Percentiles rank a stretch among this genome's conserved stretches.
These are phyloP conservation scores for Sphaerostilbella broomeana DNA, from an alignment of 2,329 filamentous ascomycete genomes.

Conservation along the genomic window DNA sequence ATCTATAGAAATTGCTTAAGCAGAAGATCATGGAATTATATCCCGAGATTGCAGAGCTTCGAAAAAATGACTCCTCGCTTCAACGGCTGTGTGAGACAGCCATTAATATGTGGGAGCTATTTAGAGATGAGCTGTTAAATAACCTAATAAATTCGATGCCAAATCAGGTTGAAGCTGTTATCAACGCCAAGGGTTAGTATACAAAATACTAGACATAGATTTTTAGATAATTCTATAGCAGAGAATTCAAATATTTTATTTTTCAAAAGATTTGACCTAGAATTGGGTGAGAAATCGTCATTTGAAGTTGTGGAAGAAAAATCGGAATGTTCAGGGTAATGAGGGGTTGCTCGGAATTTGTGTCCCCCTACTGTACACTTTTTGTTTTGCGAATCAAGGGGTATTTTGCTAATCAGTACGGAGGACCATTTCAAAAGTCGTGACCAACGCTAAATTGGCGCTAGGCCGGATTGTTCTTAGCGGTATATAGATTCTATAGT, in stretches of 20 bases:
- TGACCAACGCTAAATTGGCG: too few relatives aligned
- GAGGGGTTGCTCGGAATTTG: neutral
- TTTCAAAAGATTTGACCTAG: neutral
- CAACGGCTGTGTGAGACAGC: conserved; percentile 6
- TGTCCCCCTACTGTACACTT: conserved; percentile 1
- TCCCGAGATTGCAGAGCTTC: conserved; percentile 3
- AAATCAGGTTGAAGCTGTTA: neutral
- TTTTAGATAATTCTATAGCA: neutral
- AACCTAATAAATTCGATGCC: conserved; percentile 7
- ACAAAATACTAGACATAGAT: conserved; percentile 6
- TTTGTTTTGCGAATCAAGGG: too few relatives aligned
- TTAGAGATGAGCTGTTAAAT: conserved; percentile 9
- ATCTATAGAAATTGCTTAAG: conserved; percentile 13
- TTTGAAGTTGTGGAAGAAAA: neutral
- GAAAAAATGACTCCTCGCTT: conserved; percentile 1
- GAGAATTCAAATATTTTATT: neutral
- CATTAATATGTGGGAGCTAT: conserved; percentile 6
- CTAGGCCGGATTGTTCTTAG: too few relatives aligned
- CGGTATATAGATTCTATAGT: too few relatives aligned
- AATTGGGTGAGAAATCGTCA: neutral
- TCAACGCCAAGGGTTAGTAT: conserved; percentile 2
- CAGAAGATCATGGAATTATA: conserved; percentile 9
- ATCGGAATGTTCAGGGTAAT: neutral
- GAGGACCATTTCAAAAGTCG: too few relatives aligned
- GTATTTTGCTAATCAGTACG: too few relatives aligned